Percentiles rank a stretch among this genome's conserved stretches.
Conservation (phyloP, 2,329 filamentous ascomycete genomes). For the Nannizziopsis arthrosporioides region DNA sequence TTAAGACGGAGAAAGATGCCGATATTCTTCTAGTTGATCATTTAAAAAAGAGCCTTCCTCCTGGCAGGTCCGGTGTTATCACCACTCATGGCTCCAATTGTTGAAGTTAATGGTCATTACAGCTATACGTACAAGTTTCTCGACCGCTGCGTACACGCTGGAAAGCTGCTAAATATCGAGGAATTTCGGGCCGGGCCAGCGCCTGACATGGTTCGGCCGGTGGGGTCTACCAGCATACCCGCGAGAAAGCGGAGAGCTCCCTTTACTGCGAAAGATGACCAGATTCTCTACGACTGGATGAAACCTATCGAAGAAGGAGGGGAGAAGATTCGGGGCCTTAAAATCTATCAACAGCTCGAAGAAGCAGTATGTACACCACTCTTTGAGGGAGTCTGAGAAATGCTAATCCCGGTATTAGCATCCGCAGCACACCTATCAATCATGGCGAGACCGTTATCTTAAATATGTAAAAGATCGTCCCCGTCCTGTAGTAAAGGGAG, state of each 20-base stretch:
- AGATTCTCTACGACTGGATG: slow-evolving; percentile 35
- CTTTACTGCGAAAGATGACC: slow-evolving; percentile 37
- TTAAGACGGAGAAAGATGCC: slow-evolving; percentile 43
- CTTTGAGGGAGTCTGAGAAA: not conserved
- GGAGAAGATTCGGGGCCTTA: slow-evolving; percentile 29
- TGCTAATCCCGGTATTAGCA: slow-evolving; percentile 22
- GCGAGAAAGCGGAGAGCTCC: slow-evolving; percentile 23
- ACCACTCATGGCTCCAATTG: not conserved
- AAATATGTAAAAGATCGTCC: slow-evolving; percentile 29
- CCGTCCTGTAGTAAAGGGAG: slow-evolving; percentile 24
- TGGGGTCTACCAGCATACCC: slow-evolving; percentile 32
- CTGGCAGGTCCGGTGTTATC: slow-evolving; percentile 34
- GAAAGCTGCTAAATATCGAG: slow-evolving; percentile 39
- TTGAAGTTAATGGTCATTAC: slow-evolving; percentile 9
- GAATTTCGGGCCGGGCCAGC: slow-evolving; percentile 38
- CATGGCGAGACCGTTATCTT: slow-evolving; percentile 39
- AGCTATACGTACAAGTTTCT: slow-evolving; percentile 49
- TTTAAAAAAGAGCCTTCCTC: slow-evolving; percentile 37
- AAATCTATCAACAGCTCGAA: slow-evolving; percentile 36
- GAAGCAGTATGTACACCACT: slow-evolving; percentile 23
- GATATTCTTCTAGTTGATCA: slow-evolving; percentile 51
- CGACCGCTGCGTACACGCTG: slow-evolving; percentile 41
- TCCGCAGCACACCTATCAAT: slow-evolving; percentile 38
- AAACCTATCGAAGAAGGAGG: slow-evolving; percentile 25
- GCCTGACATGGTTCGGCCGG: slow-evolving; percentile 33